Conservation (phyloP, 352 stramenopile genomes). For the Globisporangium barbulae region DNA sequence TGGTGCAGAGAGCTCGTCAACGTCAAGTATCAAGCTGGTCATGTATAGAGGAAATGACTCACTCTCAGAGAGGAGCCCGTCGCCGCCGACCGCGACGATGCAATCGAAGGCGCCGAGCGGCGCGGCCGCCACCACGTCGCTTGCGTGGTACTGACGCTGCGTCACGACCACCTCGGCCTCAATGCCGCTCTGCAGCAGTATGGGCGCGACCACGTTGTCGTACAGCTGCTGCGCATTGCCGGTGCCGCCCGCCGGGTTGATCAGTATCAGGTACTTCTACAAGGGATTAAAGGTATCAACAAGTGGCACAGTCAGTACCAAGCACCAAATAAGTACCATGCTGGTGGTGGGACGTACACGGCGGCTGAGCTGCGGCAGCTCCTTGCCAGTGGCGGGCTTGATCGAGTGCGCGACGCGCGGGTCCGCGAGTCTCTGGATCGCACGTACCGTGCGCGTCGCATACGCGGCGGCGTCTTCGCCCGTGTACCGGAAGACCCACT, state of each 20-base stretch:
- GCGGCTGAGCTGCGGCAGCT: slow-evolving; percentile 26
- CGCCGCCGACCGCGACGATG: slow-evolving; percentile 57
- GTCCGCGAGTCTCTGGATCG: slow-evolving; percentile 45
- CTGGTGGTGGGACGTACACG: slow-evolving; percentile 25
- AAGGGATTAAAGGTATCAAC: neutral
- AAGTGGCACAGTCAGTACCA: neutral
- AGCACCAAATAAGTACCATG: slow-evolving; percentile 5
- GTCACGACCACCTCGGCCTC: slow-evolving; percentile 52
- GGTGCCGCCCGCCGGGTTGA: slow-evolving; percentile 59
- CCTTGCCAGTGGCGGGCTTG: slow-evolving; percentile 11
- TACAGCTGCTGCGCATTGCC: slow-evolving; percentile 55
- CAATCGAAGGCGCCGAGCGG: slow-evolving; percentile 56
- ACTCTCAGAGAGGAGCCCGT: slow-evolving; percentile 68
- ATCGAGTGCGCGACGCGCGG: slow-evolving; percentile 26
- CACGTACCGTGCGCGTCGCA: slow-evolving; percentile 29
- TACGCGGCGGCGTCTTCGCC: slow-evolving; percentile 27
- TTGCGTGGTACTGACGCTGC: slow-evolving; percentile 46
- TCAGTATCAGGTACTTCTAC: slow-evolving; percentile 56
- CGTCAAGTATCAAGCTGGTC: neutral
- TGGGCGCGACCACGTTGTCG: slow-evolving; percentile 39
- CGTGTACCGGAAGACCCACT: slow-evolving; percentile 46
- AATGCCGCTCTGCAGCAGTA: slow-evolving; percentile 54
- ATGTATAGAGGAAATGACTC: slow-evolving; percentile 12
- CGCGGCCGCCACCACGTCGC: slow-evolving; percentile 37
- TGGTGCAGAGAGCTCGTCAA: slow-evolving; percentile 12